These are phyloP conservation scores for Blepharisma stoltei DNA, from an alignment of 73 alveolate genomes.

Conservation along the genomic window DNA sequence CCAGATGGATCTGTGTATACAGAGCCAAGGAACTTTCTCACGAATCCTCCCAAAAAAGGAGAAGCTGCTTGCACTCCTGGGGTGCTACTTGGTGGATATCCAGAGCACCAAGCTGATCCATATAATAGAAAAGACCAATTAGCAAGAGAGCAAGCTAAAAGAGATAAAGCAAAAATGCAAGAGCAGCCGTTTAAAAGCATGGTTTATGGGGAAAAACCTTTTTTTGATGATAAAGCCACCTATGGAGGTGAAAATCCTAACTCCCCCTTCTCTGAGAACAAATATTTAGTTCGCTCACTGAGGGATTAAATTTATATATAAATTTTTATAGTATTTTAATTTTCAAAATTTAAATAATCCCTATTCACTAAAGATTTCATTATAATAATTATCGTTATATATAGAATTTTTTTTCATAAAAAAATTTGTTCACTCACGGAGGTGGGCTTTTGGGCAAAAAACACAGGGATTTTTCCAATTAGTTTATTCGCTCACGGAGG, in stretches of 20 bases:
- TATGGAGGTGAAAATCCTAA: not conserved
- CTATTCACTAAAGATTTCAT: too few species aligned
- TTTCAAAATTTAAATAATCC: too few species aligned
- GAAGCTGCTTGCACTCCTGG: conserved; percentile 13
- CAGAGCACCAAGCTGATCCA: not conserved
- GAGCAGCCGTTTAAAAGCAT: not conserved
- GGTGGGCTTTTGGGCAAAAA: too few species aligned
- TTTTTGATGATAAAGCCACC: not conserved
- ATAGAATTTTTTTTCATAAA: too few species aligned
- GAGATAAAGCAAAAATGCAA: conserved; percentile 25
- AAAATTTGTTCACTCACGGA: too few species aligned
- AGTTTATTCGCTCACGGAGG: too few species aligned
- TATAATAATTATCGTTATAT: too few species aligned
- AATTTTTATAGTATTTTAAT: too few species aligned
- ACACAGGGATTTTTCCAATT: too few species aligned
- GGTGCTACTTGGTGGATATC: conserved; percentile 4
- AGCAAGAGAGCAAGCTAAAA: not conserved
- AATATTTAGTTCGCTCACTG: too few species aligned
- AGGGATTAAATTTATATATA: too few species aligned
- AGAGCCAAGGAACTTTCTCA: conserved; percentile 1
- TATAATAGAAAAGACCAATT: not conserved
- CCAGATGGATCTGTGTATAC: conserved; percentile 10
- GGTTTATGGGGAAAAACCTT: not conserved
- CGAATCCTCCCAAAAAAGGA: conserved; percentile 14
- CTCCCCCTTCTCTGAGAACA: too few species aligned